Conservation (phyloP, 1,284 basidiomycete genomes). For the Leccinum solheimii region DNA sequence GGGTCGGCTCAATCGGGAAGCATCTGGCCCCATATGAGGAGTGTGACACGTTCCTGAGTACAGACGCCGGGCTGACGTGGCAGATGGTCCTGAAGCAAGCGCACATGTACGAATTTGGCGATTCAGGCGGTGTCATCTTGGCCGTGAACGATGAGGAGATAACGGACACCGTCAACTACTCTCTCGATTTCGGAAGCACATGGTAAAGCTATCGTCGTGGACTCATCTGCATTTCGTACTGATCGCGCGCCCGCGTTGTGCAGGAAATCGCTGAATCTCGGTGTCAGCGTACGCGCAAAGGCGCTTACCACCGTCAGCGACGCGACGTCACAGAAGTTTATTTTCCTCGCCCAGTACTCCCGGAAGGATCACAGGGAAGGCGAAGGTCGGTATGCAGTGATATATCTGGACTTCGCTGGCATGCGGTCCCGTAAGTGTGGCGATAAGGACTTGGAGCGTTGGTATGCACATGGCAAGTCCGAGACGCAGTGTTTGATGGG, state of each 20-base stretch:
- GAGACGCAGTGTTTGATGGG: constrained; percentile 90
- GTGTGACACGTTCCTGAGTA: constrained; percentile 92
- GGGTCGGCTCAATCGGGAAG: constrained; percentile 85
- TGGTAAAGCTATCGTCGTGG: constrained; percentile 59
- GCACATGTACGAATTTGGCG: constrained; percentile 96
- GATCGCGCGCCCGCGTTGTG: constrained; percentile 48
- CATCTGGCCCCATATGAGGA: constrained; percentile 79
- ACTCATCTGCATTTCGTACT: constrained; percentile 1
- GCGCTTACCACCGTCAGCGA: constrained; percentile 86
- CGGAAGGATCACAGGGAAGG: constrained; percentile 58
- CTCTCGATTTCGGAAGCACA: constrained; percentile 79
- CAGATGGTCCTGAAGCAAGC: constrained; percentile 74
- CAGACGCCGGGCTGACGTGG: constrained; percentile 89
- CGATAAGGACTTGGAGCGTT: constrained; percentile 80
- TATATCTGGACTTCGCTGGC: constrained; percentile 85
- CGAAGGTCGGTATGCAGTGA: constrained; percentile 67
- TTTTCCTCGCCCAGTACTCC: constrained; percentile 77
- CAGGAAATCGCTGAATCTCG: constrained; percentile 75
- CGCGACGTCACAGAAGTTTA: constrained; percentile 91
- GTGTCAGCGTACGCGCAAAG: constrained; percentile 71
- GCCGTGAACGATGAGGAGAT: constrained; percentile 84
- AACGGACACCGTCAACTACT: constrained; percentile 77
- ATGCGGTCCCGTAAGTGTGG: constrained; percentile 71
- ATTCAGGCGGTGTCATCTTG: constrained; percentile 83
- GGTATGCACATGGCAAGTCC: constrained; percentile 74